Percentiles rank a stretch among this genome's conserved stretches.
These are phyloP conservation scores for Diaporthe caulivora DNA, from an alignment of 2,329 filamentous ascomycete species.

Conservation along the genomic window DNA sequence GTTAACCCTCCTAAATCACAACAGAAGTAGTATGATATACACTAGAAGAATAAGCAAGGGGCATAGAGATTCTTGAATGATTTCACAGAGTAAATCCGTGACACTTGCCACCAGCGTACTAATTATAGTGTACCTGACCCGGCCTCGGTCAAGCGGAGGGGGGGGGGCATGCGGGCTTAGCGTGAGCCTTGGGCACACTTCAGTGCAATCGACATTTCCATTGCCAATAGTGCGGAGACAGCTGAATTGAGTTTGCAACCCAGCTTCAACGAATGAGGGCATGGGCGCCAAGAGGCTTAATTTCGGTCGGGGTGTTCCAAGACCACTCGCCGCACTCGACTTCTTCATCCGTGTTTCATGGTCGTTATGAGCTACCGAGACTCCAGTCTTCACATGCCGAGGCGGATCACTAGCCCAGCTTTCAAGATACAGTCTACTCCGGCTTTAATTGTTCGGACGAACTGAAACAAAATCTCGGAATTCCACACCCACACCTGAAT, in stretches of 20 bases:
- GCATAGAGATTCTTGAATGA: neutral
- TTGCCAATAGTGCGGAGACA: neutral
- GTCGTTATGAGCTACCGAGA: neutral
- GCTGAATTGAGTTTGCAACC: neutral
- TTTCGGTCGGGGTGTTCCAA: slow-evolving; percentile 3
- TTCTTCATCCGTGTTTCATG: slow-evolving; percentile 3
- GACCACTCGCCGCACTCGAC: neutral
- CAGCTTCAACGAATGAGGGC: neutral
- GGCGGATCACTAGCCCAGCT: neutral
- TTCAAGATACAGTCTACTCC: neutral
- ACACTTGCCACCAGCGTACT: neutral
- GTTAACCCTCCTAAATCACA: neutral
- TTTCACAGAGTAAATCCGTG: neutral
- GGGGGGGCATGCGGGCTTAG: neutral
- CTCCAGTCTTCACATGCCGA: neutral
- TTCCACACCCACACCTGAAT: neutral
- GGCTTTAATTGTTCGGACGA: neutral
- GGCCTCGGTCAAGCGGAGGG: slow-evolving; percentile 2
- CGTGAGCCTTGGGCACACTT: neutral
- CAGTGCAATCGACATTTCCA: too few species aligned
- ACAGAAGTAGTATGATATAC: neutral
- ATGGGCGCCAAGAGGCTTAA: neutral
- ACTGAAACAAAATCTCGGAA: neutral
- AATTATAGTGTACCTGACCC: neutral
- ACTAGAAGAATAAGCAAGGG: neutral